Base-by-base conservation (phyloP, 352 stramenopile genomes). In the Pythium sukuiense region DNA sequence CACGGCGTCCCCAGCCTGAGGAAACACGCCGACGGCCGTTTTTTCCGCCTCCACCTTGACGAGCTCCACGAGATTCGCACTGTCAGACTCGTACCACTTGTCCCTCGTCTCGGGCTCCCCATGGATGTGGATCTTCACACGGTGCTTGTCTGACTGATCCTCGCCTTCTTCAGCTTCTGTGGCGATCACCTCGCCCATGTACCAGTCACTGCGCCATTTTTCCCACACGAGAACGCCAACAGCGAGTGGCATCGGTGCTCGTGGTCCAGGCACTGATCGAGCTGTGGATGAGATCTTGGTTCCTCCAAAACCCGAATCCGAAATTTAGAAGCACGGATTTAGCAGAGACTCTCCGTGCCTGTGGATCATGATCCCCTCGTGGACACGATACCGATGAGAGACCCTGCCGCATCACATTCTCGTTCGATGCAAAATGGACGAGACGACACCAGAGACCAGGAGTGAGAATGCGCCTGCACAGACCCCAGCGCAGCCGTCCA, bases 171-270 rank as follows among this genome's bases (percentile, higher is more conserved):
- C 3, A 59, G 32, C 12, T 18, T 65, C 35, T 16, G 64, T 56
- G 18, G 72, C 66, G 30, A 79, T 61, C 20, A 88, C 63, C 16
- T 76, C 68, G 8, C 72, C 73, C 72, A 85, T 76, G 65, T 82
- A 88, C 77, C 74, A 85, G 5, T 80, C 70, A 27, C 53, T 55
- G 32, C 63, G 65, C 76, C 80, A 88, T 30, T 71, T 67, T 43
- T 78, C 37, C 76, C 72, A 84, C 37, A 82, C 70, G 29, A 84
- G 74, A 20, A 62, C 52, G 13, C 65, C 65, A 4, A 71, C 53
- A 12, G n/a, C 26, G 32, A 70, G 26, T 12, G 55, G 45, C 55
- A 69, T 63, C 24, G 20, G 20, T 24, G 20, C 20, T 24, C 20
- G 20, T 24, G 0, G 20, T 24, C 20, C 20, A 24, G 20, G 20